Percentiles rank a stretch among this genome's conserved stretches.
These are phyloP conservation scores for Pseudogymnoascus sp. DNA, from an alignment of 2,329 filamentous ascomycete species.

Conservation along the genomic window DNA sequence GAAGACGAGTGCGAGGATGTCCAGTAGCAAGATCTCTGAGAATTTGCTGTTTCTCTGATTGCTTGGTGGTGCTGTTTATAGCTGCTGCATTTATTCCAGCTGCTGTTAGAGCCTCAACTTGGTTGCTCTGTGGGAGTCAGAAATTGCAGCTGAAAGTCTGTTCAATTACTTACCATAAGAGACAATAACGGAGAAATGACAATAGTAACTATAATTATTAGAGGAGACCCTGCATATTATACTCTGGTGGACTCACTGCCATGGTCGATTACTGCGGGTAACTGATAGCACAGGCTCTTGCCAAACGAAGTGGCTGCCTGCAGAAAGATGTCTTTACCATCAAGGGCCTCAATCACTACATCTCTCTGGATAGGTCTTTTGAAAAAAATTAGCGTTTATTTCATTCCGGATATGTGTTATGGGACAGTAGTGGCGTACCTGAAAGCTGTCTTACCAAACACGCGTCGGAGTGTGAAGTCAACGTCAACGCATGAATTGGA, in stretches of 20 bases:
- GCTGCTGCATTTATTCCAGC: slow-evolving; percentile 74
- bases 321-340: slow-evolving; percentile 83
- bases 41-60: slow-evolving; percentile 57
- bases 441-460: slow-evolving; percentile 68
- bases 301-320: slow-evolving; percentile 88
- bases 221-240: neutral
- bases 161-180: slow-evolving; percentile 58
- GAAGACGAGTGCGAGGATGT: slow-evolving; percentile 71
- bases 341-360: slow-evolving; percentile 73
- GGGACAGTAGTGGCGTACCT: slow-evolving; percentile 40
- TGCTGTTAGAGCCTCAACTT: slow-evolving; percentile 70
- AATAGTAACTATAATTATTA: slow-evolving; percentile 60
- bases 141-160: neutral
- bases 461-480: slow-evolving; percentile 64
- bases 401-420: neutral
- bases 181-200: slow-evolving; percentile 84
- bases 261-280: slow-evolving; percentile 79
- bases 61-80: slow-evolving; percentile 75
- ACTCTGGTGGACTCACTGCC: slow-evolving; percentile 54
- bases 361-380: slow-evolving; percentile 74
- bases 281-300: slow-evolving; percentile 87
- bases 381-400: neutral
- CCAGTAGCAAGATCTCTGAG: slow-evolving; percentile 78
- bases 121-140: slow-evolving; percentile 60
- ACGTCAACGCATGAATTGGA: slow-evolving; percentile 53